Conservation (phyloP, 148 eudicot species). For the Spergularia marina region DNA sequence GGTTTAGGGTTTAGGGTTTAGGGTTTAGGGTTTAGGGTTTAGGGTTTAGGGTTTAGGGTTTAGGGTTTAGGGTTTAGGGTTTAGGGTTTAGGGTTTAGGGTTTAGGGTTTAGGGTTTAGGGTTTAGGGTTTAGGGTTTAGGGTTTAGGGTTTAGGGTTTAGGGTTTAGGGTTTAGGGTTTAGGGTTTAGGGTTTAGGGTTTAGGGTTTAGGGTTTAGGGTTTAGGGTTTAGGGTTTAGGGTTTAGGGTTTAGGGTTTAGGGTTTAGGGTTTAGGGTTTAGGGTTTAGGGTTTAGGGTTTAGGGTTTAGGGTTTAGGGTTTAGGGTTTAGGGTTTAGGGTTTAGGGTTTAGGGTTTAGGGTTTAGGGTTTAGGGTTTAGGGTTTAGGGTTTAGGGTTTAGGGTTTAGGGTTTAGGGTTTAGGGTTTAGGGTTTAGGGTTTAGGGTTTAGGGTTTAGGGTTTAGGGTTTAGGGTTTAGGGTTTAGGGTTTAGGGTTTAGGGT, state of each 20-base stretch:
- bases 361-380: neutral
- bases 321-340: slow-evolving; percentile 21
- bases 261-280: slow-evolving; percentile 11
- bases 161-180: slow-evolving; percentile 13
- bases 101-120: slow-evolving; percentile 17
- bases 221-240: neutral
- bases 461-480: slow-evolving; percentile 25
- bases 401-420: slow-evolving; percentile 16
- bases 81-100: slow-evolving; percentile 23
- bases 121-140: slow-evolving; percentile 3
- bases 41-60: slow-evolving; percentile 10
- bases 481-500: slow-evolving; percentile 20
- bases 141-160: neutral
- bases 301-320: slow-evolving; percentile 19
- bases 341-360: slow-evolving; percentile 17
- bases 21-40: no score
- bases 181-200: slow-evolving; percentile 9
- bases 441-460: slow-evolving; percentile 21
- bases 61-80: slow-evolving; percentile 20
- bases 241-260: slow-evolving; percentile 10
- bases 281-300: slow-evolving; percentile 16
- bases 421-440: slow-evolving; percentile 14
- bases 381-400: slow-evolving; percentile 19
- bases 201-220: neutral
- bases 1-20: no score